phyloP scores from a whole-genome alignment of 257 asterid species.

The Thymus mandschuricus region DNA sequence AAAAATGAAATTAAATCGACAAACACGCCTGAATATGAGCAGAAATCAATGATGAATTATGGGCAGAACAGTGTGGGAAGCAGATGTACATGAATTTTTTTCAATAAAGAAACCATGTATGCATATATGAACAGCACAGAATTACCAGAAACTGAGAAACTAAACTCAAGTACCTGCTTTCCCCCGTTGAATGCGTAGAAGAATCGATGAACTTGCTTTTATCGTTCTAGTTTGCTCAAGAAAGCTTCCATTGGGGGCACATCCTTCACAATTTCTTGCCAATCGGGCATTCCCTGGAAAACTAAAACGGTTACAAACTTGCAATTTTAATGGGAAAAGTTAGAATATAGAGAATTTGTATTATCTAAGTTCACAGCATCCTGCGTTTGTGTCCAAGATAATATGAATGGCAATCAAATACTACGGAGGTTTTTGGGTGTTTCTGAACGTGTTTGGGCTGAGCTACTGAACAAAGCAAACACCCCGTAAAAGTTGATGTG shows the following conservation, averaged over 20 bases:
- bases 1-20: background rate
- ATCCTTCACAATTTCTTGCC: constrained; percentile 86
- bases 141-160: constrained; percentile 5
- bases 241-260: constrained; percentile 88
- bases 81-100: background rate
- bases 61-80: background rate
- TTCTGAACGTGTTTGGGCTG: too few relatives aligned
- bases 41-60: background rate
- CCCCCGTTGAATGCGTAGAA: background rate
- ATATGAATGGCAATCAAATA: constrained; percentile 2
- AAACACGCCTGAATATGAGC: background rate
- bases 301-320: background rate
- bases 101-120: background rate
- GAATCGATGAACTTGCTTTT: constrained; percentile 26
- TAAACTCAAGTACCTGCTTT: constrained; percentile 6
- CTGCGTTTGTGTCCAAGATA: background rate
- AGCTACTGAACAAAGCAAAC: too few relatives aligned
- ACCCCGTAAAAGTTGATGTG: background rate
- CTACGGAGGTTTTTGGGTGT: background rate
- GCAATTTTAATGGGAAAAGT: background rate
- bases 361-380: background rate
- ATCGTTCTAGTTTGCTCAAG: constrained; percentile 92
- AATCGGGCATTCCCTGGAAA: constrained; percentile 97
- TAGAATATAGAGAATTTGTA: background rate
- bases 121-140: background rate